Conservation (phyloP, 345 rosid genomes). For the Aquilaria sinensis region DNA sequence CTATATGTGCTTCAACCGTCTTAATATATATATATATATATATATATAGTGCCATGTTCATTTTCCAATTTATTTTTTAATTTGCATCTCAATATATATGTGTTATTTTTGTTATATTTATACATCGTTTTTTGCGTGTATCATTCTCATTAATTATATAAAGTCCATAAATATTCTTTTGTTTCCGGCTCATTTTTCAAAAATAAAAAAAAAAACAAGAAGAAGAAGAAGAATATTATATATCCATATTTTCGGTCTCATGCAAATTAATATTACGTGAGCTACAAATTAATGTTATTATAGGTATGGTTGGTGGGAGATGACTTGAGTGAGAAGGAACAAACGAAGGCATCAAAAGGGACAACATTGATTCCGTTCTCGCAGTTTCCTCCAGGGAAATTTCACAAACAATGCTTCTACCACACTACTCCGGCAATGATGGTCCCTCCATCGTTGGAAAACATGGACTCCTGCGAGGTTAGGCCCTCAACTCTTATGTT, state of each 20-base stretch:
- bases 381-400: conserved; percentile 42
- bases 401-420: conserved; percentile 53
- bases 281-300: background rate
- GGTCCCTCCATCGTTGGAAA: conserved; percentile 40
- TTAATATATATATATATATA: too few species aligned
- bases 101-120: background rate
- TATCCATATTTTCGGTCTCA: too few species aligned
- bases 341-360: conserved; percentile 35
- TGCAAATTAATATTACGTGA: too few species aligned
- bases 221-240: too few species aligned
- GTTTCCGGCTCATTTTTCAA: too few species aligned
- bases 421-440: conserved; percentile 48
- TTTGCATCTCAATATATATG: background rate
- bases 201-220: too few species aligned
- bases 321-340: conserved; percentile 40
- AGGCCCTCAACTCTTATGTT: background rate
- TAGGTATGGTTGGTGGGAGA: conserved; percentile 71
- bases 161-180: too few species aligned
- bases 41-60: too few species aligned
- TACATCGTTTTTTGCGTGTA: too few species aligned
- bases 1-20: too few species aligned
- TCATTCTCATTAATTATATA: too few species aligned
- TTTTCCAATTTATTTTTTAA: background rate
- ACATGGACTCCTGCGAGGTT: conserved; percentile 66
- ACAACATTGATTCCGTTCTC: conserved; percentile 36